phyloP scores from a whole-genome alignment of 164 flowering plant species.

The Vitis vinifera region ASM3070453v1 NC_081811.1:10597501-10598000 shows the following conservation, averaged over 20 bases:
- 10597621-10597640: no score
- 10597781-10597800: conserved; percentile 74
- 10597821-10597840: conserved; percentile 63
- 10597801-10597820: conserved; percentile 43
- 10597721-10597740: conserved; percentile 70
- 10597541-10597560: conserved; percentile 50
- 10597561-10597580: conserved; percentile 13
- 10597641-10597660: not conserved
- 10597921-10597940: conserved; percentile 65
- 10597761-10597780: conserved; percentile 35
- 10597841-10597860: conserved; percentile 46
- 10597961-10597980: not conserved
- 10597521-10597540: conserved; percentile 41
- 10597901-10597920: conserved; percentile 61
- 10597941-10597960: not conserved
- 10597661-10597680: conserved; percentile 35
- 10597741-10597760: conserved; percentile 36
- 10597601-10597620: not conserved
- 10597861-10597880: conserved; percentile 65
- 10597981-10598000: not conserved
- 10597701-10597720: conserved; percentile 64
- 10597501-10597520: conserved; percentile 54
- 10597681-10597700: conserved; percentile 19
- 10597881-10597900: conserved; percentile 61
- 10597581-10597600: no score